phyloP scores from a whole-genome alignment of 1,284 basidiomycete species.

The Albatrellus sp. region DNA sequence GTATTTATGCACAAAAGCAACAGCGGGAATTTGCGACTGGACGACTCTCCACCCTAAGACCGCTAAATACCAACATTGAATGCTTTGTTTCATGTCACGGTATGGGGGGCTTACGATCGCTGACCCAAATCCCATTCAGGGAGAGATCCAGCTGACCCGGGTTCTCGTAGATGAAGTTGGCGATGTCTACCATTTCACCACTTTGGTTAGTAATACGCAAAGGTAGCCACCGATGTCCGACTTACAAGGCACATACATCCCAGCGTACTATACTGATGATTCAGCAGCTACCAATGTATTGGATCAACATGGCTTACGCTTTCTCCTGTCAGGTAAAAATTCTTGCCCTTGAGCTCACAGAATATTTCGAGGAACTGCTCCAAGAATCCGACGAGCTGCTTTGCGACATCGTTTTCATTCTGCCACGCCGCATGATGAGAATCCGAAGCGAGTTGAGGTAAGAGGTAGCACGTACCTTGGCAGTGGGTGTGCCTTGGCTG shows the following conservation, averaged over 20 bases:
- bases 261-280: constrained; percentile 33
- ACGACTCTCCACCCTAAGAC: constrained; percentile 43
- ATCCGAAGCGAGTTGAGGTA: constrained; percentile 6
- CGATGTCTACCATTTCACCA: constrained; percentile 34
- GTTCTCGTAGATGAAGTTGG: constrained; percentile 50
- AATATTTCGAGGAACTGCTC: constrained; percentile 68
- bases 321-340: constrained; percentile 56
- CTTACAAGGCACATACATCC: constrained; percentile 47
- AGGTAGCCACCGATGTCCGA: constrained; percentile 5
- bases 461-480: constrained; percentile 26
- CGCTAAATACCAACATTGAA: constrained; percentile 25
- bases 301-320: constrained; percentile 38
- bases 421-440: constrained; percentile 16
- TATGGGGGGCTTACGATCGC: constrained; percentile 36
- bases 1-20: constrained; percentile 52
- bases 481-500: constrained; percentile 60
- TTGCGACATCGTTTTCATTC: constrained; percentile 57
- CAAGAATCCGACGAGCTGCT: constrained; percentile 54
- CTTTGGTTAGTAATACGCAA: neutral
- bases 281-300: neutral
- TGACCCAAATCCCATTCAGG: constrained; percentile 55
- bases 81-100: too few relatives aligned
- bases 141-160: constrained; percentile 34
- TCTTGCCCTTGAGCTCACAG: constrained; percentile 56
- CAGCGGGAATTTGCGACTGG: constrained; percentile 48